Evolutionary conservation across 306 rosid genomes (phyloP), one percentile per base, ranked within the genome.

Genomic region (Cucumis cinereus): DNA sequence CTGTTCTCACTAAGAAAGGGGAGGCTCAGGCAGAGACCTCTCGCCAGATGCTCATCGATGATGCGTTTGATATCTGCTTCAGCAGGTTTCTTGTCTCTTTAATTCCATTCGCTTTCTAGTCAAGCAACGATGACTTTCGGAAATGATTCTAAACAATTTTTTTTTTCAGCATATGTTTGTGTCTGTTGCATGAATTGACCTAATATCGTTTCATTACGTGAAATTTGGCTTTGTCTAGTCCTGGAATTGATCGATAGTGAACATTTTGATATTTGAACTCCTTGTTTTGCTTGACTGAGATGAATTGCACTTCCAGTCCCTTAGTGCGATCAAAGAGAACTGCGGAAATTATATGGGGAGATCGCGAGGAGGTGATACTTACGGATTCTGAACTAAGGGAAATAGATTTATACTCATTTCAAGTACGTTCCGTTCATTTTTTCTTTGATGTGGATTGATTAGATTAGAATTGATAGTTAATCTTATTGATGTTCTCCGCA

Each of bases 401-500:
- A 84, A 94, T 94, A 8, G 97, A 94, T 85, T 82, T 94, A 78
- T 94, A 94, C 83, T 88, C 96, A 6, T 94, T 94, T 88, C 97
- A 94, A 85, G 98, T 91, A 86, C 74, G 86, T 67, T 79, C 53
- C 56, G 13, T 54, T 19, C 22, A 59, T 52, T 3, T 9, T 24
- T 19, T 0, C 17, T 33, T 77, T 75, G 4, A 7, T 7, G 5
- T 26, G 73, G 53, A 15, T 61, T 17, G 20, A 62, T 49, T 41
- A 41, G 16, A 1, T 26, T 49, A 24, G 17, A 40, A 23, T 17
- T 50, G 45, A 71, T 16, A 0, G 24, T 26, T 24, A 24, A 71
- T 47, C 54, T 55, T 38, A 53, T 35, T 56, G 50, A 20, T 24
- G 38, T 33, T 33, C 41, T 30, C 16, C 30, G 43, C 43, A 9